phyloP scores from a whole-genome alignment of 306 rosid species.

The Boehmeria nivea region DNA sequence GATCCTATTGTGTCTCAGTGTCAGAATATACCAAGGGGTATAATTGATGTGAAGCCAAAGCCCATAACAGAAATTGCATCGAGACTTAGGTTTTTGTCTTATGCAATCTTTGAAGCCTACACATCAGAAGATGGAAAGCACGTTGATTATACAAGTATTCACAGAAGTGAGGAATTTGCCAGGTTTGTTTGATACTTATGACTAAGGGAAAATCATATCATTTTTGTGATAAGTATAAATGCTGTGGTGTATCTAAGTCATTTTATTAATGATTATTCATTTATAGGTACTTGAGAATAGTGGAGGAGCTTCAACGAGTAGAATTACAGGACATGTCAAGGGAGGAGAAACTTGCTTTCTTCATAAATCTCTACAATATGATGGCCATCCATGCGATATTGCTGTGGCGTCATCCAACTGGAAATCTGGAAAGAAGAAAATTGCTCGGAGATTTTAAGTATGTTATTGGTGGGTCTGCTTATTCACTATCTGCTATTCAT shows the following conservation, averaged over 20 bases:
- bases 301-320: slow-evolving; percentile 92
- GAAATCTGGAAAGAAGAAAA: slow-evolving; percentile 72
- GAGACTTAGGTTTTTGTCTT: slow-evolving; percentile 62
- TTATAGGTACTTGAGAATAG: slow-evolving; percentile 78
- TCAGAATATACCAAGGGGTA: slow-evolving; percentile 78
- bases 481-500: slow-evolving; percentile 84
- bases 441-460: slow-evolving; percentile 75
- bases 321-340: slow-evolving; percentile 58
- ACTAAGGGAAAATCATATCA: not conserved
- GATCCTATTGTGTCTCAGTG: slow-evolving; percentile 82
- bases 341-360: slow-evolving; percentile 92
- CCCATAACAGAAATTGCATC: slow-evolving; percentile 70
- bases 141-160: slow-evolving; percentile 71
- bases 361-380: slow-evolving; percentile 89
- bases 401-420: slow-evolving; percentile 71
- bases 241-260: not conserved
- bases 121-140: slow-evolving; percentile 58
- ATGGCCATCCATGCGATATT: slow-evolving; percentile 86
- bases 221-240: slow-evolving; percentile 7
- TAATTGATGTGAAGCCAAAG: slow-evolving; percentile 66
- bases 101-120: slow-evolving; percentile 82
- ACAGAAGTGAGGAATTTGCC: slow-evolving; percentile 89
- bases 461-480: slow-evolving; percentile 71
- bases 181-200: slow-evolving; percentile 45
- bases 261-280: slow-evolving; percentile 7